Evolutionary conservation across 179 eudicot genomes (phyloP).

Genomic region (Corrigiola litoralis): DNA sequence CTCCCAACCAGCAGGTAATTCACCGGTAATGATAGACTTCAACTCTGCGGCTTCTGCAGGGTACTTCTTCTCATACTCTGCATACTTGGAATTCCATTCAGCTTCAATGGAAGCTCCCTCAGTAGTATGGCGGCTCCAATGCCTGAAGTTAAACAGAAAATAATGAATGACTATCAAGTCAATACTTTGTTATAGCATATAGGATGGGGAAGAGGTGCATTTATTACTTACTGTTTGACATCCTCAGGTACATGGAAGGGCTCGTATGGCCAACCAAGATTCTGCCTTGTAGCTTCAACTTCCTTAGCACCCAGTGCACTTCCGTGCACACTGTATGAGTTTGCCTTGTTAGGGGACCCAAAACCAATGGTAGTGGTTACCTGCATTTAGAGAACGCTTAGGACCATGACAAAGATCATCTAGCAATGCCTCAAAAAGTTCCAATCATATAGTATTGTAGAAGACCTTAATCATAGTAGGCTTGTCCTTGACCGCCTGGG

Average conservation of each 20-base stretch:
- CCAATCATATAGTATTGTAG: background rate
- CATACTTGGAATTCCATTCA: slow-evolving; percentile 87
- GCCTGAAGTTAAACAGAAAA: slow-evolving; percentile 34
- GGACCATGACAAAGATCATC: too few species aligned
- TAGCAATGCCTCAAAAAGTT: slow-evolving; percentile 2
- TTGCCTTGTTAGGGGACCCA: slow-evolving; percentile 99
- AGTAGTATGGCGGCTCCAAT: slow-evolving; percentile 92
- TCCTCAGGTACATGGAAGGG: slow-evolving; percentile 86
- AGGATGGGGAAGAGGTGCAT: background rate
- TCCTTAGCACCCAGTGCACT: slow-evolving; percentile 90
- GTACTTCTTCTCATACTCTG: slow-evolving; percentile 80
- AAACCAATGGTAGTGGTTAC: slow-evolving; percentile 71
- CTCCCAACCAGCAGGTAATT: slow-evolving; percentile 51
- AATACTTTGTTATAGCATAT: background rate
- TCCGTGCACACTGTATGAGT: slow-evolving; percentile 98
- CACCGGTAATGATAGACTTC: slow-evolving; percentile 41
- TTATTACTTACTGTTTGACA: slow-evolving; percentile 62
- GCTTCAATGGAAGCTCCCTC: slow-evolving; percentile 91
- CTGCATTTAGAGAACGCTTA: slow-evolving; percentile 18
- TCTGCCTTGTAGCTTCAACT: slow-evolving; percentile 95
- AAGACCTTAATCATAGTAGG: slow-evolving; percentile 62
- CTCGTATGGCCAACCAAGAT: slow-evolving; percentile 89
- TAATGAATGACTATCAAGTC: background rate
- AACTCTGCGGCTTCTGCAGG: slow-evolving; percentile 45
- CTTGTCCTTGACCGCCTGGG: slow-evolving; percentile 38